Conservation (phyloP, 768 basidiomycete species). For the Sporobolomyces pararoseus region DNA sequence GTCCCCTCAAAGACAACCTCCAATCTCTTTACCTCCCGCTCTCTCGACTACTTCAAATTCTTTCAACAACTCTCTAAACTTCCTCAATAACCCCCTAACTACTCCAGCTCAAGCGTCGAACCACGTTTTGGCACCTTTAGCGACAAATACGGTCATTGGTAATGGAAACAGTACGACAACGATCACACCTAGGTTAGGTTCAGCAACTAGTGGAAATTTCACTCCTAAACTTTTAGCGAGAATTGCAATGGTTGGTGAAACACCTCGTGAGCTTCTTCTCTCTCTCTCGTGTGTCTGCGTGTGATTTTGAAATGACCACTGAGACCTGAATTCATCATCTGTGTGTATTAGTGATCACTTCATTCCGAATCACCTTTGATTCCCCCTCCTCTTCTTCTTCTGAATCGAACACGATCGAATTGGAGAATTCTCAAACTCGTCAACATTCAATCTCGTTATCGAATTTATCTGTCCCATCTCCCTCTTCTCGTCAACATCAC, state of each 20-base stretch:
- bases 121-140: no score
- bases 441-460: conserved; percentile 35
- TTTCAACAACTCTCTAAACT: no score
- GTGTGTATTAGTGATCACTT: not conserved
- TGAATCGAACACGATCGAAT: not conserved
- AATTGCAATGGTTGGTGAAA: not conserved
- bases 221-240: not conserved
- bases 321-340: not conserved
- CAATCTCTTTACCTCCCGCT: no score
- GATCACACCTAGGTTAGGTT: not conserved
- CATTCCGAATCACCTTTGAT: conserved; percentile 8
- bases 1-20: no score
- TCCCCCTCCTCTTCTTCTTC: not conserved
- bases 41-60: no score
- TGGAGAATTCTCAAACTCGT: conserved; percentile 17
- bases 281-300: not conserved
- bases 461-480: not conserved
- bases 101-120: not conserved
- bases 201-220: not conserved
- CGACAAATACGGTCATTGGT: not conserved
- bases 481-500: not conserved
- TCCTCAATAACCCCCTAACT: not conserved
- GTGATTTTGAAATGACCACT: not conserved
- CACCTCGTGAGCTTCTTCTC: not conserved
- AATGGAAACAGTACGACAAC: not conserved